Evolutionary conservation across 495 filamentous ascomycete genomes (phyloP).

Genomic region (Aspergillus leporis): DNA sequence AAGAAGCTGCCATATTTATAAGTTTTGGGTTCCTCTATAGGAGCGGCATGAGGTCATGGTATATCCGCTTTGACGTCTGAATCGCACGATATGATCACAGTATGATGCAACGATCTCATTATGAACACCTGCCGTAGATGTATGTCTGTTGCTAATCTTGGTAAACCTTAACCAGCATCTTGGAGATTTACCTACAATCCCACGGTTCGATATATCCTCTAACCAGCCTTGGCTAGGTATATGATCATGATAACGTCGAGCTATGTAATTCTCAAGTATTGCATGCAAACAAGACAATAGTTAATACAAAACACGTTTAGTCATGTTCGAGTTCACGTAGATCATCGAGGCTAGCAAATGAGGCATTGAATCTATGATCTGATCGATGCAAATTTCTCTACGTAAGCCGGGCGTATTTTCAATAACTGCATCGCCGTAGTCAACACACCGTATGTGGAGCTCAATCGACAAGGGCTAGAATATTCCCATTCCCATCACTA

Average conservation of each 20-base stretch:
- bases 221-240: neutral
- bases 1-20: neutral
- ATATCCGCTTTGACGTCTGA: slow-evolving; percentile 11
- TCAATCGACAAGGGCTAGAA: too few relatives aligned
- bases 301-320: too few relatives aligned
- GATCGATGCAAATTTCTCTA: too few relatives aligned
- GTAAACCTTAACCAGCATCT: neutral
- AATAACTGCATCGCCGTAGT: too few relatives aligned
- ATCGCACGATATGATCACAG: neutral
- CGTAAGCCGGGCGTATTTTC: too few relatives aligned
- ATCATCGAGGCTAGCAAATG: too few relatives aligned
- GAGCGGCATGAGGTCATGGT: slow-evolving; percentile 17
- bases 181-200: neutral
- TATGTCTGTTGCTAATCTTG: neutral
- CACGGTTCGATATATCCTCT: neutral
- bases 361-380: too few relatives aligned
- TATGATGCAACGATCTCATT: neutral
- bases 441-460: too few relatives aligned
- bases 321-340: too few relatives aligned
- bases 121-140: neutral
- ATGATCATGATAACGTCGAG: slow-evolving; percentile 1
- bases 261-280: neutral
- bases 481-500: too few relatives aligned
- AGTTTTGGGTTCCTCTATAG: neutral
- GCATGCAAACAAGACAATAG: neutral